Percentiles rank a stretch among this genome's conserved stretches.
phyloP scores from a whole-genome alignment of 1,284 basidiomycete species.

The Boletus smithii region DNA sequence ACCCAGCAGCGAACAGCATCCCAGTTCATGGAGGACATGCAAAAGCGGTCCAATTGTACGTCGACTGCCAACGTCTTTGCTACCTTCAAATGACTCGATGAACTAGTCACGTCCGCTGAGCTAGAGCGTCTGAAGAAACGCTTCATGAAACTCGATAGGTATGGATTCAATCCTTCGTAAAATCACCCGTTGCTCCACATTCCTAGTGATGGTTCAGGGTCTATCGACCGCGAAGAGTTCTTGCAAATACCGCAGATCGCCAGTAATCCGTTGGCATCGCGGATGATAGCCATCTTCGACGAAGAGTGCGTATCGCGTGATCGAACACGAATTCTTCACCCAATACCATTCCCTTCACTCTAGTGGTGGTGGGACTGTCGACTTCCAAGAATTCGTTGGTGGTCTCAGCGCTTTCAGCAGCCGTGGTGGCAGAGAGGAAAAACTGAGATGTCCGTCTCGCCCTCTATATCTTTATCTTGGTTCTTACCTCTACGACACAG shows the following conservation, averaged over 20 bases:
- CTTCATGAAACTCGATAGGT: constrained; percentile 98
- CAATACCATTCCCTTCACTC: background rate
- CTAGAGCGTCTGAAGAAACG: constrained; percentile 95
- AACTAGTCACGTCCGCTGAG: constrained; percentile 83
- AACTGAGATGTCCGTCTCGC: constrained; percentile 80
- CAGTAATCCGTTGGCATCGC: constrained; percentile 92
- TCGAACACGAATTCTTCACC: constrained; percentile 1
- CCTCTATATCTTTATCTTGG: constrained; percentile 13
- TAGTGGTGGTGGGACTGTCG: constrained; percentile 95
- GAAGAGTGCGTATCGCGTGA: constrained; percentile 74
- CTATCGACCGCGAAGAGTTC: constrained; percentile 98
- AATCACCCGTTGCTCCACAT: constrained; percentile 4
- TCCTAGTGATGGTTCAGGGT: constrained; percentile 87
- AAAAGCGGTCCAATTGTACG: constrained; percentile 88
- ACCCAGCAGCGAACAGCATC: constrained; percentile 53
- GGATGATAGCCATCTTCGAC: constrained; percentile 99
- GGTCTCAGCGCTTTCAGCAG: constrained; percentile 97
- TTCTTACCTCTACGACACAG: constrained; percentile 39
- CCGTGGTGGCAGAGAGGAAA: constrained; percentile 94
- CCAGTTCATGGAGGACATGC: constrained; percentile 93
- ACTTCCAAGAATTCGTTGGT: constrained; percentile 98
- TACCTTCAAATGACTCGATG: constrained; percentile 8
- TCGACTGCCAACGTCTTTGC: constrained; percentile 16
- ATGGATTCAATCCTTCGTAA: constrained; percentile 11
- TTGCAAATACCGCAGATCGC: constrained; percentile 98